Evolutionary conservation across 2,329 filamentous ascomycete genomes (phyloP), one percentile per base, ranked within the genome.

Genomic region (Thelonectria rubi): DNA sequence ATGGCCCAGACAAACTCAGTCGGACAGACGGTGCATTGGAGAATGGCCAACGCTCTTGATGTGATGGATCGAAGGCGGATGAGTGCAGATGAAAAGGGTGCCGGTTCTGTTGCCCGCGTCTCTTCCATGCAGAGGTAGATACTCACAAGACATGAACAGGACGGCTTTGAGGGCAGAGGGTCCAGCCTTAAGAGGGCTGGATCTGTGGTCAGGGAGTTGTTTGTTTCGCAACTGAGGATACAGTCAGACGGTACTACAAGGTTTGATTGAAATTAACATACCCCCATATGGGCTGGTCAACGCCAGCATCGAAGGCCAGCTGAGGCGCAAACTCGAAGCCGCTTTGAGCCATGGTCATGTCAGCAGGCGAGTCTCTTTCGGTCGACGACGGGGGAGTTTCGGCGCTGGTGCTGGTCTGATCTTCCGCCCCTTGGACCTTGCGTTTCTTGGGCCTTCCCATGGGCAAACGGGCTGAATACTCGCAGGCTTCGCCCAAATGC

Each of bases 361-460:
- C 69, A n/a, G 46, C 60, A 1, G 48, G 47, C 1, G 61, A 46
- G 6, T 62, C 62, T 17, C 46, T 63, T 3, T 52, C 52, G 21
- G 60, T 26, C 12, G 59, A 65, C 1, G 67, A 53, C 0, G 65
- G 51, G 1, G 68, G 59, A 0, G 64, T 63, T 1, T 58, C 58
- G 3, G 51, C 40, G 24, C 58, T 52, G 12, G 52, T 55, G 12
- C 40, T 64, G n/a, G 26, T 17, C 5, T 52, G 60, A 2, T 64
- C 58, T 17, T 60, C 43, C 12, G 17, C 20, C 7, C 47, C 56
- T 6, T 37, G 34, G 15, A 68, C 26, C 18, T 69, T 72, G 34
- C 69, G 62, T 57, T 72, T 72, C 45, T 72, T 72, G 0, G 69
- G 69, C 12, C 69, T 63, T 39, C 69, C 69, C 69, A 72, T 72